Conservation (phyloP, 345 rosid species). For the Schrenkiella parvula region DNA sequence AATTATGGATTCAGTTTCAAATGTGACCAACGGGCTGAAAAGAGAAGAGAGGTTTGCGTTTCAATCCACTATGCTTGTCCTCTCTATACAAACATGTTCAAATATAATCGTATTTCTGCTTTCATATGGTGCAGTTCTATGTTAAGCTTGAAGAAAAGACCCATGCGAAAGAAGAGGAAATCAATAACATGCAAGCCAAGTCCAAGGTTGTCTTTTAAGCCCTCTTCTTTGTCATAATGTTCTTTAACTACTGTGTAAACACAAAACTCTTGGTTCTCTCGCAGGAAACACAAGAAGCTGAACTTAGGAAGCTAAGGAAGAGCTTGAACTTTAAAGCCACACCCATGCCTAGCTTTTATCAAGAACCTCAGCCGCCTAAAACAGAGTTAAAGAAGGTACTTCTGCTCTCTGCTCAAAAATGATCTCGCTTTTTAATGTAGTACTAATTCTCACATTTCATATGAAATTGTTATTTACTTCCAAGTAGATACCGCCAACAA, state of each 20-base stretch:
- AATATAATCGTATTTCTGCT: not conserved
- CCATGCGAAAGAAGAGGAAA: slow-evolving; percentile 89
- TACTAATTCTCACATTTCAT: not conserved
- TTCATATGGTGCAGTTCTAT: slow-evolving; percentile 60
- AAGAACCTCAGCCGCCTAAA: slow-evolving; percentile 89
- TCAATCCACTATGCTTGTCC: not conserved
- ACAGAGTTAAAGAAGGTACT: slow-evolving; percentile 84
- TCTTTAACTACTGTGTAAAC: not conserved
- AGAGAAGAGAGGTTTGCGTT: slow-evolving; percentile 84
- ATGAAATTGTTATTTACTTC: slow-evolving; percentile 3
- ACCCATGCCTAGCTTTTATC: slow-evolving; percentile 98
- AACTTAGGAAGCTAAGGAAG: slow-evolving; percentile 83
- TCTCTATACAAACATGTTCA: not conserved
- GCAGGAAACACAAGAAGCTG: slow-evolving; percentile 97
- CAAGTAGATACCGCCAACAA: slow-evolving; percentile 84
- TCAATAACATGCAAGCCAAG: slow-evolving; percentile 74
- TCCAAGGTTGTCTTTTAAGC: slow-evolving; percentile 60
- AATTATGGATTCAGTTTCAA: slow-evolving; percentile 95
- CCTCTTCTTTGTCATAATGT: not conserved
- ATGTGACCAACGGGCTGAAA: slow-evolving; percentile 98
- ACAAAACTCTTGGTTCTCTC: not conserved
- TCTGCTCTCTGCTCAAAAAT: slow-evolving; percentile 10
- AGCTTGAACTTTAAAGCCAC: slow-evolving; percentile 94
- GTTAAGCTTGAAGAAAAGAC: slow-evolving; percentile 95
- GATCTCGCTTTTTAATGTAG: not conserved